phyloP scores from a whole-genome alignment of 805 yeast species.

The Blastobotrys americana region DNA sequence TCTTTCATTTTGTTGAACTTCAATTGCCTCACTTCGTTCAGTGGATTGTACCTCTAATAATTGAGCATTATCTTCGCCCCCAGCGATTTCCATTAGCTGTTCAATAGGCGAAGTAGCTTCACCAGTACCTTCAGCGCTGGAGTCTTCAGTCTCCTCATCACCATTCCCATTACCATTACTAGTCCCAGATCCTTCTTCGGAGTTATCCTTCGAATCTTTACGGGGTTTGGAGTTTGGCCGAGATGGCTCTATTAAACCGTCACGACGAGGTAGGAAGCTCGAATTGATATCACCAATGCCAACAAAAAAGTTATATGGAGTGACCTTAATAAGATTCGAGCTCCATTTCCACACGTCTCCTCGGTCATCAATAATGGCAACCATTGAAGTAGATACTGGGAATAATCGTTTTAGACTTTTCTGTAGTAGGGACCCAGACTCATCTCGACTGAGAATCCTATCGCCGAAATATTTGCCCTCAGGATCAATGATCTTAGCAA shows the following conservation, averaged over 20 bases:
- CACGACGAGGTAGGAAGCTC: conserved; percentile 76
- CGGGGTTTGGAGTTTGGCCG: conserved; percentile 8
- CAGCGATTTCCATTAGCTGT: conserved; percentile 17
- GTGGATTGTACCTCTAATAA: conserved; percentile 46
- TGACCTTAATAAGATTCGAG: conserved; percentile 79
- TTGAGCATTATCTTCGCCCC: conserved; percentile 41
- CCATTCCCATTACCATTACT: conserved; percentile 12
- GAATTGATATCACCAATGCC: conserved; percentile 98
- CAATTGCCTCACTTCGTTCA: conserved; percentile 62
- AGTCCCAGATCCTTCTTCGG: conserved; percentile 3
- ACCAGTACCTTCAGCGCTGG: neutral
- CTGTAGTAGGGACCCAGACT: conserved; percentile 85
- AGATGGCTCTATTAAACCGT: conserved; percentile 26
- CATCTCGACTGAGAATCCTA: conserved; percentile 86
- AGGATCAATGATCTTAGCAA: conserved; percentile 89
- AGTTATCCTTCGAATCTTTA: conserved; percentile 2
- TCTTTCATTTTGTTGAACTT: conserved; percentile 72
- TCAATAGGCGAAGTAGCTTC: conserved; percentile 23
- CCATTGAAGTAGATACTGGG: conserved; percentile 96
- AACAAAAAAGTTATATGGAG: conserved; percentile 92
- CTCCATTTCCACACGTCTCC: conserved; percentile 99
- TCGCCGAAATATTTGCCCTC: conserved; percentile 81
- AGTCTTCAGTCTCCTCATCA: conserved; percentile 26
- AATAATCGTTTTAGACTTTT: conserved; percentile 81
- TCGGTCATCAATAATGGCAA: conserved; percentile 90